Evolutionary conservation across 1,284 basidiomycete species (phyloP).

Genomic region (Ganoderma multipileum): DNA sequence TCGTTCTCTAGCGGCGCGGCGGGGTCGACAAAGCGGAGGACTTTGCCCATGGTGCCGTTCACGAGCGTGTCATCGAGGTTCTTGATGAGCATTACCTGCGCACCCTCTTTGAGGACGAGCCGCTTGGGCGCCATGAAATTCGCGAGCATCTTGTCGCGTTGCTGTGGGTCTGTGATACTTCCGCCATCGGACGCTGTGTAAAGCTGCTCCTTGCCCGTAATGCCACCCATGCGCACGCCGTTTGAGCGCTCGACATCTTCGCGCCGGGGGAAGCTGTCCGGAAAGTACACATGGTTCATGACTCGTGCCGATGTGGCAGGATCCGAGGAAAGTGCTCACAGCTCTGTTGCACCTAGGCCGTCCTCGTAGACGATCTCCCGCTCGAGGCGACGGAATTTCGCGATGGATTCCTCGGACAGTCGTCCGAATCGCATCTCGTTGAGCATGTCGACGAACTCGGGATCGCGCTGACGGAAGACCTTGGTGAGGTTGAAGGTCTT

Average conservation of each 20-base stretch:
- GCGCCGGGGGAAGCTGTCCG: constrained; percentile 65
- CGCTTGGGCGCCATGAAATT: constrained; percentile 42
- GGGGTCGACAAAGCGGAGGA: constrained; percentile 63
- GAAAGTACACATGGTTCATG: constrained; percentile 37
- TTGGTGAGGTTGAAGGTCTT: constrained; percentile 64
- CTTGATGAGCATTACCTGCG: constrained; percentile 66
- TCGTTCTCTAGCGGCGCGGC: constrained; percentile 31
- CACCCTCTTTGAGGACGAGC: constrained; percentile 39
- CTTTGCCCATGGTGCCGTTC: constrained; percentile 83
- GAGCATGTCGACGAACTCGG: constrained; percentile 88
- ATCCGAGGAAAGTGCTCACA: constrained; percentile 52
- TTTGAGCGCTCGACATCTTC: constrained; percentile 89
- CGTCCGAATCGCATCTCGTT: constrained; percentile 91
- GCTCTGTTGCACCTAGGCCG: constrained; percentile 81
- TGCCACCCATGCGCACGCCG: constrained; percentile 56
- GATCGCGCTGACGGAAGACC: constrained; percentile 74
- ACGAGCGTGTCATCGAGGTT: constrained; percentile 76
- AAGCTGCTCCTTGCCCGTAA: constrained; percentile 41
- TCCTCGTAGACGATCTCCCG: constrained; percentile 70
- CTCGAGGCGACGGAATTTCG: constrained; percentile 66
- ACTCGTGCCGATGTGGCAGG: constrained; percentile 23
- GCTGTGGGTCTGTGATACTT: constrained; percentile 49
- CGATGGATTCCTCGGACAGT: constrained; percentile 63
- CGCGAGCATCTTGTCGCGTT: constrained; percentile 46
- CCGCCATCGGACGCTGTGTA: constrained; percentile 54